Evolutionary conservation across 352 stramenopile genomes (phyloP).

Genomic region (Globisporangium spinosum): DNA sequence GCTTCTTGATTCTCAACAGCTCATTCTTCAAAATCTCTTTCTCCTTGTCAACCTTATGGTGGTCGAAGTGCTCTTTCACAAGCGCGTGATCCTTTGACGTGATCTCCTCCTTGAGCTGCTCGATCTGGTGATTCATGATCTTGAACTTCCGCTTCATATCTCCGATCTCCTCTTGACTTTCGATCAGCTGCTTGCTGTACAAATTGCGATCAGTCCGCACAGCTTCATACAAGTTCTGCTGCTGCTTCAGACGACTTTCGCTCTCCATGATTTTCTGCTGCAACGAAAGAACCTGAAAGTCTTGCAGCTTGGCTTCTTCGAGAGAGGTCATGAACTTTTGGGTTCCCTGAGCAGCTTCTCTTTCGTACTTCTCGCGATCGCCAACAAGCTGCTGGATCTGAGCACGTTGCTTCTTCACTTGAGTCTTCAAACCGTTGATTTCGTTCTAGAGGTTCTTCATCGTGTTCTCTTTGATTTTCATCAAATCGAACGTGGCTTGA

Average conservation of each 20-base stretch:
- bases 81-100: conserved; percentile 89
- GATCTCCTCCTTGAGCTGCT: conserved; percentile 92
- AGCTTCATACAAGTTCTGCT: conserved; percentile 93
- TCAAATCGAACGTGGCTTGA: conserved; percentile 86
- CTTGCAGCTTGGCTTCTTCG: conserved; percentile 76
- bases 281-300: conserved; percentile 64
- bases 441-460: conserved; percentile 90
- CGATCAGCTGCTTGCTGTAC: conserved; percentile 93
- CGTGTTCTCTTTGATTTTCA: conserved; percentile 90
- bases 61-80: conserved; percentile 92
- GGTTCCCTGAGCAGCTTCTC: conserved; percentile 72
- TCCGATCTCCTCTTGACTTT: conserved; percentile 88
- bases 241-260: conserved; percentile 87
- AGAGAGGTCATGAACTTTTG: conserved; percentile 82
- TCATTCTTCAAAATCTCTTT: conserved; percentile 90
- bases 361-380: conserved; percentile 88
- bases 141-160: conserved; percentile 91
- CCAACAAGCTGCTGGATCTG: conserved; percentile 83
- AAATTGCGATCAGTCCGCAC: conserved; percentile 91
- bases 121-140: conserved; percentile 91
- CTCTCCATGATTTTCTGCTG: conserved; percentile 77
- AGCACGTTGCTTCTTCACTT: conserved; percentile 74
- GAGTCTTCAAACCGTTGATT: conserved; percentile 75
- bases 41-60: conserved; percentile 93
- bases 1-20: conserved; percentile 88